Evolutionary conservation across 371 early-diverging fungal genomes (phyloP).

Genomic region (Mortierella sp.): DNA sequence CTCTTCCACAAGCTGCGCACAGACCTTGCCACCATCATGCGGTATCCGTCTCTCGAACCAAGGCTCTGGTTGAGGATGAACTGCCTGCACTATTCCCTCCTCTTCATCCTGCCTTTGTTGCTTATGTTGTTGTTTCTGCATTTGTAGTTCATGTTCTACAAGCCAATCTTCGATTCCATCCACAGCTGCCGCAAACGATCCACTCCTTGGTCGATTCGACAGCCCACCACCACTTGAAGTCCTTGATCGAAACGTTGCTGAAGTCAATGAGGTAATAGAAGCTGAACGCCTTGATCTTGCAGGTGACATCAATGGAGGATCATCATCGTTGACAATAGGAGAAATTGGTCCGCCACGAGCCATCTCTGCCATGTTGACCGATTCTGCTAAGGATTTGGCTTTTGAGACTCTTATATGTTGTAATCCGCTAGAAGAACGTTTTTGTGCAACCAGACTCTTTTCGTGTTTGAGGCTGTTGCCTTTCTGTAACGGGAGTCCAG

Average conservation of each 20-base stretch:
- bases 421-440: not conserved
- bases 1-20: constrained; percentile 59
- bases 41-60: constrained; percentile 54
- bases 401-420: constrained; percentile 7
- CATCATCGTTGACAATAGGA: constrained; percentile 12
- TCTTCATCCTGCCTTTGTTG: not conserved
- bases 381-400: constrained; percentile 27
- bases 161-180: constrained; percentile 4
- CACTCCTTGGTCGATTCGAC: constrained; percentile 1
- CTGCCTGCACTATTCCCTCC: not conserved
- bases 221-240: not conserved
- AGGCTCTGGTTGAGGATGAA: not conserved
- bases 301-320: constrained; percentile 14
- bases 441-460: not conserved
- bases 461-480: not conserved
- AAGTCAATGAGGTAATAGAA: constrained; percentile 21
- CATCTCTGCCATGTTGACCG: constrained; percentile 35
- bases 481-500: not conserved
- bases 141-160: not conserved
- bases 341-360: constrained; percentile 37
- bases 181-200: not conserved
- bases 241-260: constrained; percentile 22
- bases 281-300: constrained; percentile 20
- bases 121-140: not conserved
- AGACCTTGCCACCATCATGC: constrained; percentile 69